These are phyloP conservation scores for Malus hybrid DNA, from an alignment of 331 rosid genomes.

Conservation along the genomic window DNA sequence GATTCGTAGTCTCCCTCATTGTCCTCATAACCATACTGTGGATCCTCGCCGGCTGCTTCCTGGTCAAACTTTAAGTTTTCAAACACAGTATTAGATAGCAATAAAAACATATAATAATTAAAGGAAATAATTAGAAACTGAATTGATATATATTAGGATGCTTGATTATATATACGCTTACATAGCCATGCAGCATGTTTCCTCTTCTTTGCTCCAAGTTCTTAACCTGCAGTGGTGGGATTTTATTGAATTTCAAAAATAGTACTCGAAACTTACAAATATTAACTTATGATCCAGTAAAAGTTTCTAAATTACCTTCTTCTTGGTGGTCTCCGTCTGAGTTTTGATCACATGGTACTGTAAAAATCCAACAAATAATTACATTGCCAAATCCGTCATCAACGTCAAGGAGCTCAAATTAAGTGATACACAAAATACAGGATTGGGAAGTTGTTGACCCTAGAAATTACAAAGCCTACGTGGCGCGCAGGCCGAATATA, in stretches of 20 bases:
- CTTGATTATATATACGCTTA: slow-evolving; percentile 18
- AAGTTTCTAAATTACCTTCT: slow-evolving; percentile 42
- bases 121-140: neutral
- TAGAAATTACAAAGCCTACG: too few species aligned
- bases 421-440: too few species aligned
- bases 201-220: slow-evolving; percentile 41
- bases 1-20: slow-evolving; percentile 49
- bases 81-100: neutral
- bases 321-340: slow-evolving; percentile 41
- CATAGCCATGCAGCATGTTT: slow-evolving; percentile 39
- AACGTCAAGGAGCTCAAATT: too few species aligned
- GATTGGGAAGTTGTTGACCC: too few species aligned
- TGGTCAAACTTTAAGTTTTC: neutral
- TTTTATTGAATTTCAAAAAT: neutral
- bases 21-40: slow-evolving; percentile 41
- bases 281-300: too few species aligned
- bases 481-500: too few species aligned
- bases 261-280: neutral
- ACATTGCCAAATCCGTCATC: neutral
- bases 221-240: slow-evolving; percentile 35
- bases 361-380: slow-evolving; percentile 6
- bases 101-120: neutral
- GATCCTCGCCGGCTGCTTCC: slow-evolving; percentile 49
- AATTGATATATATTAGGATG: neutral
- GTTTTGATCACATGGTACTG: slow-evolving; percentile 66